phyloP scores from a whole-genome alignment of 1,284 basidiomycete species.

The Inonotus hispidus region DNA sequence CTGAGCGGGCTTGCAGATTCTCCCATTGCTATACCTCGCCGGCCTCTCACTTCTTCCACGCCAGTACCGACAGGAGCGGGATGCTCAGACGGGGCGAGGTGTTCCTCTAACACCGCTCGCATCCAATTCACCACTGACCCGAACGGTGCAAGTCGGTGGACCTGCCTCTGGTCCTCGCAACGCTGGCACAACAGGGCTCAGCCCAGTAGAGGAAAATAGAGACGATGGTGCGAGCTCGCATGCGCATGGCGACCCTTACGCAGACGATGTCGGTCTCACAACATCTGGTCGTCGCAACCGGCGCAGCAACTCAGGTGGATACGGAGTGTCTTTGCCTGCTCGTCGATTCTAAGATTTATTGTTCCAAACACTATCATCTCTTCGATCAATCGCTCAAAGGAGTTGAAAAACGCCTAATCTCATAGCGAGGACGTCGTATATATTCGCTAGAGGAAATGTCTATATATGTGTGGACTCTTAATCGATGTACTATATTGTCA shows the following conservation, averaged over 20 bases:
- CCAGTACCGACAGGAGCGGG: conserved; percentile 40
- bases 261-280: conserved; percentile 8
- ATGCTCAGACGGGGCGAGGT: not conserved
- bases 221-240: not conserved
- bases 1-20: conserved; percentile 29
- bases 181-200: not conserved
- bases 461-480: too few species aligned
- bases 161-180: not conserved
- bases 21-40: conserved; percentile 40
- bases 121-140: not conserved
- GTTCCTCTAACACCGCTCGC: not conserved
- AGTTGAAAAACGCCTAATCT: too few species aligned
- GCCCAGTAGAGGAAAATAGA: not conserved
- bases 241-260: conserved; percentile 3
- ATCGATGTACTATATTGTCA: too few species aligned
- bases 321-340: not conserved
- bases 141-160: not conserved
- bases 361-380: not conserved
- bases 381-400: not conserved
- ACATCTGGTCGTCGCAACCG: not conserved
- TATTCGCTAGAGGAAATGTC: too few species aligned
- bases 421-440: too few species aligned
- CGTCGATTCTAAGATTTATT: not conserved
- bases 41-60: conserved; percentile 43
- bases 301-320: not conserved